phyloP scores from a whole-genome alignment of 2,329 filamentous ascomycete genomes.

The Colletotrichum kahawae region DNA sequence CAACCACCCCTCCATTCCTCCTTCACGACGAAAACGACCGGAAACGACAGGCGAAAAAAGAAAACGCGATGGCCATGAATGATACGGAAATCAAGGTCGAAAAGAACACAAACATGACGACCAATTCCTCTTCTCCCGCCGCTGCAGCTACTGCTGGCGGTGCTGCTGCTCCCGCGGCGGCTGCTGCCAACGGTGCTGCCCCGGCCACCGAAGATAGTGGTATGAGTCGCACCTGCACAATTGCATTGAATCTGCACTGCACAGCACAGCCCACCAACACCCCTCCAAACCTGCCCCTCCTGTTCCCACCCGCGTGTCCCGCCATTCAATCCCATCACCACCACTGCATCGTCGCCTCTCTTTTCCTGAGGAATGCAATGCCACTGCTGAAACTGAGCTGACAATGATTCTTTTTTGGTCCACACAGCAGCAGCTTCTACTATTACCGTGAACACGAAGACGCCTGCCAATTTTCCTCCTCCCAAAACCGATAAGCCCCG shows the following conservation, averaged over 20 bases:
- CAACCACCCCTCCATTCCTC: slow-evolving; percentile 27
- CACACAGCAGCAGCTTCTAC: slow-evolving; percentile 45
- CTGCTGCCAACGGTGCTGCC: slow-evolving; percentile 27
- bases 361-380: not conserved
- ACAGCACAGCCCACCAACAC: slow-evolving; percentile 18
- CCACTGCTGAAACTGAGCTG: slow-evolving; percentile 27
- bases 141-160: slow-evolving; percentile 29
- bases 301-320: slow-evolving; percentile 19
- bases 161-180: slow-evolving; percentile 27
- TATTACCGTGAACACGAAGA: slow-evolving; percentile 56
- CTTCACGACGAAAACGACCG: slow-evolving; percentile 15
- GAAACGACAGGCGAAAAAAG: slow-evolving; percentile 31
- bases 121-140: slow-evolving; percentile 36
- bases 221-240: slow-evolving; percentile 33
- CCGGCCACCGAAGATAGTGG: slow-evolving; percentile 44
- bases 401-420: slow-evolving; percentile 22
- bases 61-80: slow-evolving; percentile 42
- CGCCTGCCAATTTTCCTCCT: slow-evolving; percentile 65
- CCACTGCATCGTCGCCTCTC: not conserved
- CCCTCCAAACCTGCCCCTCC: slow-evolving; percentile 34
- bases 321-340: not conserved
- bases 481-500: slow-evolving; percentile 97
- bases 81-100: slow-evolving; percentile 42
- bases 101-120: slow-evolving; percentile 40
- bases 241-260: slow-evolving; percentile 5